phyloP scores from a whole-genome alignment of 768 basidiomycete genomes.

The Royoungia palumana region DNA sequence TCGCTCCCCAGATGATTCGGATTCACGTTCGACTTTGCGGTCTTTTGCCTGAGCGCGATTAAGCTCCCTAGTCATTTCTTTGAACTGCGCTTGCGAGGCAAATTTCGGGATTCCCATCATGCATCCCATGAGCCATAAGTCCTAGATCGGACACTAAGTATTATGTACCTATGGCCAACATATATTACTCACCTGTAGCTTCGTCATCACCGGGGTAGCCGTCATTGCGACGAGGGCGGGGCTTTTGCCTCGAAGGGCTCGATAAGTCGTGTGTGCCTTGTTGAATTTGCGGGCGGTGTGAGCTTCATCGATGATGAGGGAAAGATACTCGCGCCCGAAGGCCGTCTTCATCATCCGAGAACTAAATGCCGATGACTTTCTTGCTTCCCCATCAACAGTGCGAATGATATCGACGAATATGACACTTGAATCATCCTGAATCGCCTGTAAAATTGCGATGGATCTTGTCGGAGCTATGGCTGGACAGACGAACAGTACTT shows the following conservation, averaged over 20 bases:
- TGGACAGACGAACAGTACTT: too few species aligned
- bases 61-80: not conserved
- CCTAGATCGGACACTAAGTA: not conserved
- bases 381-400: too few species aligned
- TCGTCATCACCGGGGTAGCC: conserved; percentile 1
- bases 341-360: too few species aligned
- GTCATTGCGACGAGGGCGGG: not conserved
- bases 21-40: not conserved
- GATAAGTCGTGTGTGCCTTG: not conserved
- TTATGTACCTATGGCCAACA: too few species aligned
- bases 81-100: not conserved
- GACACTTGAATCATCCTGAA: too few species aligned
- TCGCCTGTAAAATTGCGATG: too few species aligned
- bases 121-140: conserved; percentile 5
- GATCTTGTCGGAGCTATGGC: too few species aligned
- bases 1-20: not conserved
- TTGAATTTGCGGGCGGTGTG: conserved; percentile 2
- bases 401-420: too few species aligned
- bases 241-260: fast-evolving
- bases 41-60: not conserved
- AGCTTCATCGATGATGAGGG: conserved; percentile 3
- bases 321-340: too few species aligned
- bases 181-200: conserved; percentile 9
- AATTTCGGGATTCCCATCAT: not conserved
- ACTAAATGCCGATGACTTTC: too few species aligned